Conservation (phyloP, 805 yeast genomes). For the Candida nonsorbophila region DNA sequence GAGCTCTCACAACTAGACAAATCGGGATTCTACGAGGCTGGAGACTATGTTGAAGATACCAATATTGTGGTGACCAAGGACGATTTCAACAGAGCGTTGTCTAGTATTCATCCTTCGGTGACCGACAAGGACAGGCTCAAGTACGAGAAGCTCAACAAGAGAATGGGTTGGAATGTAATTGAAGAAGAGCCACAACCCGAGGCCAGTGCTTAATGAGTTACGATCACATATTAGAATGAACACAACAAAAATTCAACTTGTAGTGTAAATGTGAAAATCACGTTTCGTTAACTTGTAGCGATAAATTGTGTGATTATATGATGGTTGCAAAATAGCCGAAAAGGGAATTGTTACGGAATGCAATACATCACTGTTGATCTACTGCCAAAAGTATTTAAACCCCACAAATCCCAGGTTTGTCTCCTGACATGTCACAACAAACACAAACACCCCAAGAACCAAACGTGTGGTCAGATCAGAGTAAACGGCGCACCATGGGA, state of each 20-base stretch:
- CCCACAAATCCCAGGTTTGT: too few species aligned
- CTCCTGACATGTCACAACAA: too few species aligned
- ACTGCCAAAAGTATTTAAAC: too few species aligned
- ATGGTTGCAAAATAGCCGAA: too few species aligned
- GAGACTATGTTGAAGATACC: constrained; percentile 7
- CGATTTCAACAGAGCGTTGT: constrained; percentile 71
- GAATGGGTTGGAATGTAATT: constrained; percentile 63
- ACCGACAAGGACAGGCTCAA: constrained; percentile 76
- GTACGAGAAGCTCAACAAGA: constrained; percentile 68
- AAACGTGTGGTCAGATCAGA: too few species aligned
- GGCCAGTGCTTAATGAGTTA: not conserved
- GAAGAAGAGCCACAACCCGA: constrained; percentile 4
- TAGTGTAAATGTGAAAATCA: too few species aligned
- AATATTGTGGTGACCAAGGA: constrained; percentile 51
- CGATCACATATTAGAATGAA: constrained; percentile 1
- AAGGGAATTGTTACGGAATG: too few species aligned
- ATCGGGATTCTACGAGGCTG: constrained; percentile 31
- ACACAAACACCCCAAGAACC: too few species aligned
- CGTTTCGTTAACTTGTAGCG: too few species aligned
- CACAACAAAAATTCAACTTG: not conserved
- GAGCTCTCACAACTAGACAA: constrained; percentile 33
- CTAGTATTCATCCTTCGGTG: constrained; percentile 82
- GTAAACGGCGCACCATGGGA: too few species aligned
- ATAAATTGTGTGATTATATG: too few species aligned
- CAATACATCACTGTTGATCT: too few species aligned